Percentiles rank a stretch among this genome's conserved stretches.
Conservation (phyloP, 768 basidiomycete species). For the Asterophora parasitica region DNA sequence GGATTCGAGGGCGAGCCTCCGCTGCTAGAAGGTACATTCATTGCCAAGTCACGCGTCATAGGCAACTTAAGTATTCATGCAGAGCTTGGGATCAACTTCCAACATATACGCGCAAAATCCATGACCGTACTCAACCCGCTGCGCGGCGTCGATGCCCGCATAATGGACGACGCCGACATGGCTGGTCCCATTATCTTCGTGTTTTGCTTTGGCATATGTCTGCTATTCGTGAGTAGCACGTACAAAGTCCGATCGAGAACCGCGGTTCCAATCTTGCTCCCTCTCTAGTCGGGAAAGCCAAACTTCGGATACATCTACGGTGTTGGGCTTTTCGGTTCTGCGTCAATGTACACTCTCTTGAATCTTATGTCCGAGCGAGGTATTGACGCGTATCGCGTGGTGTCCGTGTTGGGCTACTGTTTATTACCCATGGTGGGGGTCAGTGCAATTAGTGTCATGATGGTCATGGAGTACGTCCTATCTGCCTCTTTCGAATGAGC, state of each 20-base stretch:
- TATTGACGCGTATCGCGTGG: slow-evolving; percentile 93
- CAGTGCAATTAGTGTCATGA: slow-evolving; percentile 80
- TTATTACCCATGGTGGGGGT: slow-evolving; percentile 95
- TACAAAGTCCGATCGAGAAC: background rate
- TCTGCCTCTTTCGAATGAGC: slow-evolving; percentile 3
- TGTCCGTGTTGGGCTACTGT: slow-evolving; percentile 95
- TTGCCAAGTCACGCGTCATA: background rate
- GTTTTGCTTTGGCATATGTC: slow-evolving; percentile 89
- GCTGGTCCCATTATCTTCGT: slow-evolving; percentile 94
- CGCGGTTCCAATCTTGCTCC: slow-evolving; percentile 1
- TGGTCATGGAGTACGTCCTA: slow-evolving; percentile 77
- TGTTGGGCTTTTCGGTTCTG: slow-evolving; percentile 90
- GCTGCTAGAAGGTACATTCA: slow-evolving; percentile 76
- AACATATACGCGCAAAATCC: slow-evolving; percentile 91
- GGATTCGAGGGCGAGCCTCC: slow-evolving; percentile 96
- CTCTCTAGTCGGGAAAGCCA: slow-evolving; percentile 85
- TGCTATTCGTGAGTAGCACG: slow-evolving; percentile 72
- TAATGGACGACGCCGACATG: slow-evolving; percentile 99
- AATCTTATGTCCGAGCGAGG: slow-evolving; percentile 95
- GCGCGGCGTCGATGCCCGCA: slow-evolving; percentile 74
- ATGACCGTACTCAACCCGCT: slow-evolving; percentile 94
- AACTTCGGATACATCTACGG: slow-evolving; percentile 99
- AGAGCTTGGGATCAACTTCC: slow-evolving; percentile 98
- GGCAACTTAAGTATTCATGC: slow-evolving; percentile 25
- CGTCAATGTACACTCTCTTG: slow-evolving; percentile 88